Base-by-base conservation (phyloP, 768 basidiomycete genomes). In the Amanita polypyramis region DNA sequence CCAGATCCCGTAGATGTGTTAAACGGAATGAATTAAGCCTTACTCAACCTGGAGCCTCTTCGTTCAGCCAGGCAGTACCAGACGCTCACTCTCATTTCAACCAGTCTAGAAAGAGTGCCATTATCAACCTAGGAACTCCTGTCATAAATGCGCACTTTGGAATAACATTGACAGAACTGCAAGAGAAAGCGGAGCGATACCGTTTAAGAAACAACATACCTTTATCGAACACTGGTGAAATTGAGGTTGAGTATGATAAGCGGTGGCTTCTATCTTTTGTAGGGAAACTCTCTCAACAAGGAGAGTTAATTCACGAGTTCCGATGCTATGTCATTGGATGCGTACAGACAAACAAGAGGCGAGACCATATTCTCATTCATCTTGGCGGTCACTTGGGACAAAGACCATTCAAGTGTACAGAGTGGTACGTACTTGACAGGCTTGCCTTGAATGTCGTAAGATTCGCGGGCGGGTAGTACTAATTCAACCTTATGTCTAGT, bases 291-390 rank as follows among this genome's bases (percentile, higher is more conserved):
- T 76, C 82, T 6, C 60, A 64, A 14, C 65, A 67, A 30, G 84
- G 83, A 5, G 74, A 79, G 55, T 67, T 75, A 9, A 58, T 80
- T 15, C 66, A 71, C 8, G 76, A 83, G 35, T 85, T 75, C 54
- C 71, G 83, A 32, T 86, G 84, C 55, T 86, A 86, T 55, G 65
- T 86, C 35, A 54, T 67, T 17, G 83, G 79, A 6, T 86, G 84
- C 59, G 61, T 66, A 21, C 83, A 86, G 58, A 69, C 65, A 47
- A 86, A 86, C 67, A 85, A 80, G 61, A 70, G 84, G 49, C 68
- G 79, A 47, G 84, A 86, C 57, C 84, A 86, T 52, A 86, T 86
- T 52, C 59, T 84, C 25, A 82, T 82, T 32, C 84, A 86, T 51
- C 73, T 86, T 27, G 82, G 83, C 25, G 77, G 79, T 14, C 84